Base-by-base conservation (phyloP, 306 rosid genomes). In the Lathyrus sativus region DNA sequence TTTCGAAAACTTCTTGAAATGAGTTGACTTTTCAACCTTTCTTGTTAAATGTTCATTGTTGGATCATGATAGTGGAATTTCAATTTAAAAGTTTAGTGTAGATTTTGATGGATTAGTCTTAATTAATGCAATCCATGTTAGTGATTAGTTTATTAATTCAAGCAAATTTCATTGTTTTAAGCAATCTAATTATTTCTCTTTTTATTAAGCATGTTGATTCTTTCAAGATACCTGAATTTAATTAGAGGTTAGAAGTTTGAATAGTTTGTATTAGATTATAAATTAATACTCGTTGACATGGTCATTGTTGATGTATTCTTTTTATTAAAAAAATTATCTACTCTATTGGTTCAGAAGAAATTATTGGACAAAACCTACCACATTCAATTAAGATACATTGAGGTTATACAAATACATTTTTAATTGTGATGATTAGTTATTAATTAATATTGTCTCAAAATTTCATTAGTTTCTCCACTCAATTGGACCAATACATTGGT, bases 41-140 rank as follows among this genome's bases (percentile, higher is more conserved):
- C n/a, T 31, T 19, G 26, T 60, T 57, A 11, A 54, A 11, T 76
- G 71, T 72, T 48, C 7, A 15, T 22, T 70, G 71, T 80, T 35
- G 9, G 39, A 35, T 35, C 39, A 35, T 35, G 9, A 35, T 35
- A 35, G 9, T 35, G 39, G 38, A 35, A 35, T 35, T 35, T 35
- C 33, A 53, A 53, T 55, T 55, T 55, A 12, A 12, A 55, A 55
- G 4, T 0, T 55, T 12, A 6, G 39, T 4, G 41, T 61, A 82
- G 35, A 78, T 77, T 64, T 42, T 10, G 50, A 49, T 56, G 14
- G 71, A 12, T 19, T 67, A 37, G 12, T 41, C 28, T 44, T 43
- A 18, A 42, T 62, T 4, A 26, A 73, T 76, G 58, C 38, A 11
- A 24, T 10, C 43, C 33, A 65, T 46, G 41, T 8, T 35, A 50